Conservation (phyloP, 345 rosid genomes). For the Rhodomyrtus tomentosa region DNA sequence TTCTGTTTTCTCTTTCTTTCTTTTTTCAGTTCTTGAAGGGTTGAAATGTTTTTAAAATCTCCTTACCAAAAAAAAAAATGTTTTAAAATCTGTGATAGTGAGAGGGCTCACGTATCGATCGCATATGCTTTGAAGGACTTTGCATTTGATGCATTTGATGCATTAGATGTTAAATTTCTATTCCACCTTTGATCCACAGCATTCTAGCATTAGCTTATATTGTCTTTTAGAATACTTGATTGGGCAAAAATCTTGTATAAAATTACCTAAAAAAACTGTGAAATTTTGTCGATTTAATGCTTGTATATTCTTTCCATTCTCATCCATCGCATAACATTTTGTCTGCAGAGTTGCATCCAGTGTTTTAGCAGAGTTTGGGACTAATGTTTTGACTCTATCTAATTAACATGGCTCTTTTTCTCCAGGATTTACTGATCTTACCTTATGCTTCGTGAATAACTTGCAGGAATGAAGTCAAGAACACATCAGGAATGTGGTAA, state of each 20-base stretch:
- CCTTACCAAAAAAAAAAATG: no score
- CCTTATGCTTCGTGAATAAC: neutral
- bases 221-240: neutral
- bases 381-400: neutral
- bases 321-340: neutral
- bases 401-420: neutral
- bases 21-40: neutral
- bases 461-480: constrained; percentile 5
- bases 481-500: constrained; percentile 5
- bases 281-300: neutral
- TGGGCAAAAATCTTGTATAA: neutral
- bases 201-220: neutral
- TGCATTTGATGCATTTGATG: neutral
- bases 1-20: neutral
- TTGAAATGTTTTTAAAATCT: no score
- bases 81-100: neutral
- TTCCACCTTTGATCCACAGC: neutral
- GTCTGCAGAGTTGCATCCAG: neutral
- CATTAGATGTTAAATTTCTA: neutral
- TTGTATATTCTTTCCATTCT: neutral
- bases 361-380: neutral
- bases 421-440: constrained; percentile 59
- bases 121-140: neutral
- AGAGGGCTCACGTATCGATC: neutral
- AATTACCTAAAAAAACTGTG: neutral